phyloP scores from a whole-genome alignment of 2,329 filamentous ascomycete species.

The Dactylella cylindrospora region DNA sequence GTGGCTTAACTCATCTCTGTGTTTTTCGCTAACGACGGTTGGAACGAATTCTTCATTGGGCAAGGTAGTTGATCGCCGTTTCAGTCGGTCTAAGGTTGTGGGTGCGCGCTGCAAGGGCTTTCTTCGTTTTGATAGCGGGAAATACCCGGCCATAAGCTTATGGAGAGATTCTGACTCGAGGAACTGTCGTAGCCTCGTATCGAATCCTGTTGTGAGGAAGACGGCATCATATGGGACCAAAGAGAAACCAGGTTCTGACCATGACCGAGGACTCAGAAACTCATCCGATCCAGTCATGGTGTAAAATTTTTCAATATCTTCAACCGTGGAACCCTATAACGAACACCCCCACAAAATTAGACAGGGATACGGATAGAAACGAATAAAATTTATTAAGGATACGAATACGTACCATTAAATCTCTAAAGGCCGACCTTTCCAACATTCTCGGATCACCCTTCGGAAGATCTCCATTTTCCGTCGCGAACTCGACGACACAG shows the following conservation, averaged over 20 bases:
- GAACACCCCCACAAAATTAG: no score
- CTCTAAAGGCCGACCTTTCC: conserved; percentile 31
- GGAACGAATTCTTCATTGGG: conserved; percentile 10
- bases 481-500: conserved; percentile 46
- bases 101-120: conserved; percentile 12
- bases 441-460: conserved; percentile 45
- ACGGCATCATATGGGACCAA: conserved; percentile 46
- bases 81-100: conserved; percentile 30
- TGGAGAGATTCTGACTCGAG: conserved; percentile 47
- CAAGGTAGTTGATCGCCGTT: conserved; percentile 25
- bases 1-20: conserved; percentile 21
- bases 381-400: no score
- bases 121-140: conserved; percentile 44
- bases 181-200: conserved; percentile 47
- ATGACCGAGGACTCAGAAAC: conserved; percentile 44
- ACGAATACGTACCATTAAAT: conserved; percentile 20
- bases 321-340: conserved; percentile 13
- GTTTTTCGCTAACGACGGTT: conserved; percentile 27
- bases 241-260: conserved; percentile 43
- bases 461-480: conserved; percentile 45
- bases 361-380: no score
- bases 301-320: conserved; percentile 38
- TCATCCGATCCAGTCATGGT: conserved; percentile 46
- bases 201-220: conserved; percentile 45
- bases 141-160: conserved; percentile 39